Percentiles rank a stretch among this genome's conserved stretches.
Conservation (phyloP, 1,284 basidiomycete species). For the Athelia psychrophila region DNA sequence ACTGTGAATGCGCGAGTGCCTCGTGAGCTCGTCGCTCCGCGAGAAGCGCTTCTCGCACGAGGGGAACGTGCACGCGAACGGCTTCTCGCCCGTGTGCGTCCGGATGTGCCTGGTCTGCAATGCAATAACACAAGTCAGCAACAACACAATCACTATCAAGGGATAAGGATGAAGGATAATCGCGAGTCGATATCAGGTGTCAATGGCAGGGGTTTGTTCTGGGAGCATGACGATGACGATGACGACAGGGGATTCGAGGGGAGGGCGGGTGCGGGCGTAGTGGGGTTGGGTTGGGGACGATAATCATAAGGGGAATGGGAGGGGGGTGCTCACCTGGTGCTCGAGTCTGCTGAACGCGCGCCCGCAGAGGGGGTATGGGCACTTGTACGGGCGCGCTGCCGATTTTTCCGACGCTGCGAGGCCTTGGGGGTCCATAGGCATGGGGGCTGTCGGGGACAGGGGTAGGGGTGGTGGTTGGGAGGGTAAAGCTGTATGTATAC, state of each 20-base stretch:
- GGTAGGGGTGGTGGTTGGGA: too few species aligned
- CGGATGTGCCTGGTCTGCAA: slow-evolving; percentile 92
- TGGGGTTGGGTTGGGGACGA: too few species aligned
- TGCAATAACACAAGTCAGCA: slow-evolving; percentile 8
- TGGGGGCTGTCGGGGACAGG: background rate
- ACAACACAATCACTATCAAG: slow-evolving; percentile 16
- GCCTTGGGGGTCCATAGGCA: background rate
- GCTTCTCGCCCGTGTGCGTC: slow-evolving; percentile 98
- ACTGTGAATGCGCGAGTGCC: slow-evolving; percentile 92
- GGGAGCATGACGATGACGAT: too few species aligned
- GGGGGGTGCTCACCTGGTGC: slow-evolving; percentile 69
- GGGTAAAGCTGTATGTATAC: too few species aligned
- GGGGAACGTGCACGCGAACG: slow-evolving; percentile 89
- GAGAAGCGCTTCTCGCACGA: slow-evolving; percentile 99
- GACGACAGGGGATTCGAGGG: too few species aligned
- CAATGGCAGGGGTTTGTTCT: too few species aligned
- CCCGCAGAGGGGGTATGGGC: slow-evolving; percentile 89
- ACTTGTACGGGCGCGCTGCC: slow-evolving; percentile 86
- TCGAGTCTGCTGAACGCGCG: slow-evolving; percentile 89
- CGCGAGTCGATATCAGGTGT: too few species aligned
- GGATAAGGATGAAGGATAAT: slow-evolving; percentile 5
- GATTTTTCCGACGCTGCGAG: background rate
- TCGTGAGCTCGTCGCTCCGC: slow-evolving; percentile 94
- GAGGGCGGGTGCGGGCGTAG: slow-evolving; percentile 6
- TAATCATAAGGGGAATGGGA: slow-evolving; percentile 13